Evolutionary conservation across 176 grass and related monocot genomes (phyloP), one percentile per base, ranked within the genome.

Genomic region (Oryza glaberrima): DNA sequence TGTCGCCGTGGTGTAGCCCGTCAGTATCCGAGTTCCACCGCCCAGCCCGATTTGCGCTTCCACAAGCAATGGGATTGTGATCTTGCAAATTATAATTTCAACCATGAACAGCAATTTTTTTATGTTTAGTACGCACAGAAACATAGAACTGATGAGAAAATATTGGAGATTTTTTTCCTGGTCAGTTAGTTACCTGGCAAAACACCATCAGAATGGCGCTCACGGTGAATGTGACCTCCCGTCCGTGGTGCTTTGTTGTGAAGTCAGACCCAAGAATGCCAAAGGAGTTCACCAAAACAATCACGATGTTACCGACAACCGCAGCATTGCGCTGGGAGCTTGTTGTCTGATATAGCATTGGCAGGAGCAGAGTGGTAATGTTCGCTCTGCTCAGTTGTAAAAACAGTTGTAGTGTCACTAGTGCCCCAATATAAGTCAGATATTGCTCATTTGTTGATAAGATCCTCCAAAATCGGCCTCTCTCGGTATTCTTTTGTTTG

Each of bases 201-300:
- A 90, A 74, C 11, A 83, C 48, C 75, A 79, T 86, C n/a, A 86
- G 45, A 47, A 90, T 26, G 14, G 43, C 48, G 43, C 80, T 44
- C 26, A 86, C 70, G 3, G 61, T 48, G 43, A 83, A 34, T 0
- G 80, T 79, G n/a, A 77, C 75, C 26, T 72, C 88, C 16, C 84
- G 41, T 16, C 88, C 88, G 10, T 79, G 76, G 0, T 86, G 75
- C 69, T 79, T 90, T 22, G 70, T 61, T 61, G 75, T 76, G 7
- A 83, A 77, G 3, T 75, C 23, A 13, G 88, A 90, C 49, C 88
- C 88, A 86, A 86, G 79, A 73, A 90, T 26, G 28, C 84, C 80
- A 0, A 60, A 90, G 12, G 68, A 83, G 61, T 86, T 90, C 20
- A 86, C 79, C 74, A 90, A 13, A 32, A 83, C 41, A 56, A 90